Evolutionary conservation across 495 filamentous ascomycete species (phyloP).

Genomic region (Clohesyomyces aquaticus): DNA sequence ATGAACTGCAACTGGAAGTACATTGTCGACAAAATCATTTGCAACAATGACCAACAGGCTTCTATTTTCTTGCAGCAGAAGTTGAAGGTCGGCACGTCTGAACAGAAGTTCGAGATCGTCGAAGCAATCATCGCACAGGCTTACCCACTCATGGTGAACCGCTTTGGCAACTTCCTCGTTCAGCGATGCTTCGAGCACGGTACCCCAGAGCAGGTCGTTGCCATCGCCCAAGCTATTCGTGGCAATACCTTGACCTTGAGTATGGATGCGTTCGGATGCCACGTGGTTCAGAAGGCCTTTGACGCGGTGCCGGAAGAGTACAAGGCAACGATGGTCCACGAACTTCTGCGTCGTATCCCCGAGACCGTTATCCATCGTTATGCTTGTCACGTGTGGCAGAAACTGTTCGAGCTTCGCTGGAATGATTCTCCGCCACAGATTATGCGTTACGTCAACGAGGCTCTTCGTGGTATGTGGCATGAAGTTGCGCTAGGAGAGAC

Average conservation of each 20-base stretch:
- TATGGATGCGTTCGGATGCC: constrained; percentile 98
- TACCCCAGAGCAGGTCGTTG: constrained; percentile 89
- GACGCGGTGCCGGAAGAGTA: constrained; percentile 96
- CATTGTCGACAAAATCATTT: constrained; percentile 99
- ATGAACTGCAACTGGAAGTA: constrained; percentile 99
- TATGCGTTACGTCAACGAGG: constrained; percentile 98
- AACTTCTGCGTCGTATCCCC: constrained; percentile 90
- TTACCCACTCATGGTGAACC: constrained; percentile 95
- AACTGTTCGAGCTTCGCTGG: constrained; percentile 98
- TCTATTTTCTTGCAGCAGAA: constrained; percentile 99
- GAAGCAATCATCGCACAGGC: constrained; percentile 95
- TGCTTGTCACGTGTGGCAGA: constrained; percentile 99
- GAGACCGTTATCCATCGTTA: constrained; percentile 98
- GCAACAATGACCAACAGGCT: constrained; percentile 98
- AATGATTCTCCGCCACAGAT: constrained; percentile 92
- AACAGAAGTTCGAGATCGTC: constrained; percentile 96
- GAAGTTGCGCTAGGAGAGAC: constrained; percentile 97
- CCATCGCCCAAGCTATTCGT: constrained; percentile 92
- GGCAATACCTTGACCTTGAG: constrained; percentile 92
- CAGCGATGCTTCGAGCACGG: constrained; percentile 99
- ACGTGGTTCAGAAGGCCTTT: constrained; percentile 98
- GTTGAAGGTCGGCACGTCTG: constrained; percentile 91
- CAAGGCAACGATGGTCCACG: constrained; percentile 97
- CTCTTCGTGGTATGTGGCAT: constrained; percentile 96
- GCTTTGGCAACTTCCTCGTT: constrained; percentile 97